Conservation (phyloP, 495 filamentous ascomycete species). For the Letharia lupina region DNA sequence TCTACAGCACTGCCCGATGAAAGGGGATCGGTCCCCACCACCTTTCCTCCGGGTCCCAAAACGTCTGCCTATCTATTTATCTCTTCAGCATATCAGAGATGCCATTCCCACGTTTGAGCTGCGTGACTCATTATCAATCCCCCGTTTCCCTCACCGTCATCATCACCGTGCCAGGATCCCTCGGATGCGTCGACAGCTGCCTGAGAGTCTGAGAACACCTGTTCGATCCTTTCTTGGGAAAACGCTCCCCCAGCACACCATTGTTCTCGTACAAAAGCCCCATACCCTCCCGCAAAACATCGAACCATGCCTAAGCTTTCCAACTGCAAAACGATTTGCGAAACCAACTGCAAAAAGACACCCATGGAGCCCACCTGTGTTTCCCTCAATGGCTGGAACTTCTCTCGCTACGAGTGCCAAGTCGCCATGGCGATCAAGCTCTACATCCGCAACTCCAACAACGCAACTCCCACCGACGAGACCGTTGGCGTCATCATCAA, state of each 20-base stretch:
- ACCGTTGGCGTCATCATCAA: conserved; percentile 13
- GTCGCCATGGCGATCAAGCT: conserved; percentile 11
- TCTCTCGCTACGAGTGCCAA: conserved; percentile 6
- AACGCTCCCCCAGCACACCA: no score
- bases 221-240: not conserved
- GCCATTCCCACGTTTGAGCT: not conserved
- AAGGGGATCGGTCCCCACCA: not conserved
- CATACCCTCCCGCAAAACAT: not conserved
- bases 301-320: not conserved
- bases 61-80: not conserved
- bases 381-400: conserved; percentile 5
- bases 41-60: not conserved
- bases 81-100: not conserved
- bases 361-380: not conserved
- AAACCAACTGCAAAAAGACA: not conserved
- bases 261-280: not conserved
- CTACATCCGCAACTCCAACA: conserved; percentile 4
- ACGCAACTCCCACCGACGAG: conserved; percentile 5
- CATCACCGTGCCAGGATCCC: not conserved
- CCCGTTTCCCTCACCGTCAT: not conserved
- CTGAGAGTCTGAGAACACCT: not conserved
- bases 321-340: not conserved
- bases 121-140: not conserved
- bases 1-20: not conserved
- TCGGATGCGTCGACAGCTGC: not conserved